Evolutionary conservation across 2,329 filamentous ascomycete species (phyloP).

Genomic region (Ceratocystis smalleyi): DNA sequence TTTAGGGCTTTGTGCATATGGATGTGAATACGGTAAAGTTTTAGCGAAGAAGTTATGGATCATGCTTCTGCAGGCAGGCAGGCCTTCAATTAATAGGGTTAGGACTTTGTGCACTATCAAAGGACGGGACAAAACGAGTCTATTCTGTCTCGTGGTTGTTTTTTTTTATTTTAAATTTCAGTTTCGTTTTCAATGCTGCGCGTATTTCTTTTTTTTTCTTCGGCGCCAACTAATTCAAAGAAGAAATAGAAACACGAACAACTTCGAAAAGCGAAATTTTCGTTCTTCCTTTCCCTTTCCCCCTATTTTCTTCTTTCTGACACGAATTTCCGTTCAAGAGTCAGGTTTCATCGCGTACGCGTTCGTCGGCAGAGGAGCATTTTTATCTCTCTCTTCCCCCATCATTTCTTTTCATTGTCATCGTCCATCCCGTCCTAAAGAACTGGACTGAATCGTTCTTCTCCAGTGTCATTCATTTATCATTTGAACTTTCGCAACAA

Average conservation of each 20-base stretch:
- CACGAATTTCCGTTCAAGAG: not conserved
- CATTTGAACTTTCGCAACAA: no score
- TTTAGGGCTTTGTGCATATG: no score
- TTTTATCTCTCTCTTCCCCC: not conserved
- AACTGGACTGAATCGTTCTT: no score
- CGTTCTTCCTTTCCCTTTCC: not conserved
- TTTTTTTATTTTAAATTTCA: not conserved
- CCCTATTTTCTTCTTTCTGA: not conserved
- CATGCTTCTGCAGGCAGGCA: no score
- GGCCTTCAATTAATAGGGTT: no score
- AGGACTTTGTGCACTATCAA: no score
- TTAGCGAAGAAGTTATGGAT: no score
- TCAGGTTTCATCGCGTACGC: not conserved
- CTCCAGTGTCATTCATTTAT: no score
- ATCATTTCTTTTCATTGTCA: not conserved
- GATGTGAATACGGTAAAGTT: no score
- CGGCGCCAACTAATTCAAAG: no score
- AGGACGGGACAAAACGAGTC: not conserved
- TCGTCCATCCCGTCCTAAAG: not conserved
- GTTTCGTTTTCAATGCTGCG: not conserved
- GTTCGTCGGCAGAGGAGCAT: not conserved
- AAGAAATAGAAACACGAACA: not conserved
- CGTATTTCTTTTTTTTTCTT: not conserved
- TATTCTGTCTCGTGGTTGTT: not conserved
- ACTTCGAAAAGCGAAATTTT: not conserved